These are phyloP conservation scores for Globisporangium megalacanthum DNA, from an alignment of 352 stramenopile species.

Conservation along the genomic window DNA sequence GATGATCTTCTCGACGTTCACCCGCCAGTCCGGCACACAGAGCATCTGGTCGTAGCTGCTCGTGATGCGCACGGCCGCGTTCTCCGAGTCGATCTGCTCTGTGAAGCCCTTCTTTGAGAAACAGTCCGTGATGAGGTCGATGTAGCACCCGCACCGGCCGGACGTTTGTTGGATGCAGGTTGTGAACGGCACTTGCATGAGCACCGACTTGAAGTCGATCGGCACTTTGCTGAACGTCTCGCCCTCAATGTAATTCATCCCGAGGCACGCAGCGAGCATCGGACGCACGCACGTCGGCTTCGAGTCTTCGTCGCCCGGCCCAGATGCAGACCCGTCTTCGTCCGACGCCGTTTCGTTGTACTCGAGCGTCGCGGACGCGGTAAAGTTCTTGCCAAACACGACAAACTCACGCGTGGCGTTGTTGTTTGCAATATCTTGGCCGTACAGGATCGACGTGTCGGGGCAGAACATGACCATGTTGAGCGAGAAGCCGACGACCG, in stretches of 20 bases:
- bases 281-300: slow-evolving; percentile 38
- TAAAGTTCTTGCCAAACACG: slow-evolving; percentile 59
- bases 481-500: slow-evolving; percentile 53
- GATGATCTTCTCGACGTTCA: slow-evolving; percentile 44
- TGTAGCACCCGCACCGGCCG: slow-evolving; percentile 65
- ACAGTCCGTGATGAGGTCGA: slow-evolving; percentile 57
- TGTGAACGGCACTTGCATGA: slow-evolving; percentile 59
- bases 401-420: slow-evolving; percentile 39
- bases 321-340: slow-evolving; percentile 19
- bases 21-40: slow-evolving; percentile 52
- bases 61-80: slow-evolving; percentile 20
- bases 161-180: slow-evolving; percentile 56
- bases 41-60: slow-evolving; percentile 57
- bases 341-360: slow-evolving; percentile 17
- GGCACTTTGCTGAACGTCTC: slow-evolving; percentile 42
- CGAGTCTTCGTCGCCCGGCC: slow-evolving; percentile 16
- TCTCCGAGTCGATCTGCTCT: slow-evolving; percentile 26
- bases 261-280: slow-evolving; percentile 68
- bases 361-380: slow-evolving; percentile 28
- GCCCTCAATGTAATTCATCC: slow-evolving; percentile 39
- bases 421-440: slow-evolving; percentile 37
- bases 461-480: slow-evolving; percentile 80
- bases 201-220: slow-evolving; percentile 70
- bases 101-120: slow-evolving; percentile 50
- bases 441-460: slow-evolving; percentile 74